Base-by-base conservation (phyloP, 2,329 filamentous ascomycete genomes). In the Penicillium sp. region DNA sequence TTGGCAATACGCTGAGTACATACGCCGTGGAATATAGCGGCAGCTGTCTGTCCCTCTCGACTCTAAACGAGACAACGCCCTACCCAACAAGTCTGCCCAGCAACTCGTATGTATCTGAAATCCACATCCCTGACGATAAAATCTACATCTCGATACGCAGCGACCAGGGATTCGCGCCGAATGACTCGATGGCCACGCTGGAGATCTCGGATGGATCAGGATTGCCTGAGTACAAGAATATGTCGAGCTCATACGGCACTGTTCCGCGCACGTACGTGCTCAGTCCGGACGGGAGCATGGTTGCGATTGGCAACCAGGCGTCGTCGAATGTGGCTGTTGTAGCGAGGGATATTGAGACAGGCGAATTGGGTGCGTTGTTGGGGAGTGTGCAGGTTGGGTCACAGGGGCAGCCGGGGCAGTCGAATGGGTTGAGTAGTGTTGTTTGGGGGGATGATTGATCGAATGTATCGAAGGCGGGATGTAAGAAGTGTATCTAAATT, bases 241-340 rank as follows among this genome's bases (percentile, higher is more conserved):
- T 83, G 3, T 79, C 80, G n/a, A 78, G 87, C 0, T 81, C 84
- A 0, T 86, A 86, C 49, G 89, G 89, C 2, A 69, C 74, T 7
- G 81, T 79, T 55, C 89, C 89, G 0, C 80, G 89, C 21, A 86
- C 88, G 42, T 88, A 90, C 68, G 81, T 79, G 51, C 72, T 90
- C 56, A 91, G 87, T 69, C 79, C 78, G 60, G 81, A 79, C 11
- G 88, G 88, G 1, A 79, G 79, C 55, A 71, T 87, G 58, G 73
- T 90, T 3, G 88, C 85, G 1, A 82, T 90, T 26, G 87, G 81
- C 0, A 77, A 88, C 61, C 86, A 91, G 71, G 71, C 72, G 16
- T 83, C 83, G 51, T 75, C 78, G 30, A 82, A 80, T 28, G 82
- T 90, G 1, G 82, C 81, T 6, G 71, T 92, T 50, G 81, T 88